Percentiles rank a stretch among this genome's conserved stretches.
These are phyloP conservation scores for Diaporthe citriasiana DNA, from an alignment of 2,329 filamentous ascomycete species.

Conservation along the genomic window DNA sequence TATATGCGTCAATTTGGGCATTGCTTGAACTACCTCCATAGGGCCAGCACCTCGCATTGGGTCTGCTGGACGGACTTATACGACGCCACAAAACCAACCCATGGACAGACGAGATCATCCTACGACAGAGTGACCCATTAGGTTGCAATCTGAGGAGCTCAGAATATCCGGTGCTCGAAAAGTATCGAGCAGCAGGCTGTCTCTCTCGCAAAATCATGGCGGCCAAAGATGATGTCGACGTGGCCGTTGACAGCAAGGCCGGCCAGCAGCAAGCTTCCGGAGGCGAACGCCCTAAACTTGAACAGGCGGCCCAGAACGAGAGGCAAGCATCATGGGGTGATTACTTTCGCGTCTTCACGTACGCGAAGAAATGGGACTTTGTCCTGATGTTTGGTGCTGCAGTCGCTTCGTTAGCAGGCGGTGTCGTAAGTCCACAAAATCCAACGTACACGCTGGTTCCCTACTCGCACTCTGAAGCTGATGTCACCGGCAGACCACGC, in stretches of 20 bases:
- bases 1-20: not conserved
- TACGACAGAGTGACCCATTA: not conserved
- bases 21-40: not conserved
- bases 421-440: conserved; percentile 50
- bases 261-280: not conserved
- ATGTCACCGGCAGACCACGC: conserved; percentile 58
- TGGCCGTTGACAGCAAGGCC: not conserved
- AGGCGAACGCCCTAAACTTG: not conserved
- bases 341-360: conserved; percentile 59
- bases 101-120: not conserved
- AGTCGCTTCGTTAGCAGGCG: conserved; percentile 65
- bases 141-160: not conserved
- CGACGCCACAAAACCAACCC: not conserved
- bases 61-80: conserved; percentile 2
- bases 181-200: not conserved
- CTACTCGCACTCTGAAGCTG: not conserved
- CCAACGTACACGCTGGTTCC: not conserved
- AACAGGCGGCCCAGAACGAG: conserved; percentile 13
- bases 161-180: not conserved
- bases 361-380: conserved; percentile 67
- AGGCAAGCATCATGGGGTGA: conserved; percentile 40
- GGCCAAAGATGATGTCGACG: conserved; percentile 7
- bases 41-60: not conserved
- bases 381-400: conserved; percentile 61
- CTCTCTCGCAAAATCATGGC: conserved; percentile 14